phyloP scores from a whole-genome alignment of 768 basidiomycete species.

The Gymnopilus junonius region DNA sequence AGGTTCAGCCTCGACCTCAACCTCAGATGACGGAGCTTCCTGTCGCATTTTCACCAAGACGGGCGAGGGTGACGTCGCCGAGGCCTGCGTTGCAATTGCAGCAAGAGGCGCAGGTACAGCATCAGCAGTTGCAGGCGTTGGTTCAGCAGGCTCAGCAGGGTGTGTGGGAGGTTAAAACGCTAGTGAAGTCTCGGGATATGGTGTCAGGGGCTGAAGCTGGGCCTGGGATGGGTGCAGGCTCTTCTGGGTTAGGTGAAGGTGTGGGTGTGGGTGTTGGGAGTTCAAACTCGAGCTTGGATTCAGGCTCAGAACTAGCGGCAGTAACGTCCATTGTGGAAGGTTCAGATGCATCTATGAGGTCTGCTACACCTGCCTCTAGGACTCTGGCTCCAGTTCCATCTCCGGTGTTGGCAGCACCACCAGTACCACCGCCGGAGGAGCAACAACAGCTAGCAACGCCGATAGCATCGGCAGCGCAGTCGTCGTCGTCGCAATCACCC shows the following conservation, averaged over 20 bases:
- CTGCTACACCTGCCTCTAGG: background rate
- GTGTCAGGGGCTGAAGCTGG: too few relatives aligned
- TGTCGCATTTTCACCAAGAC: slow-evolving; percentile 1
- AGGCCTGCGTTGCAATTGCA: background rate
- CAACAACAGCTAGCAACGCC: background rate
- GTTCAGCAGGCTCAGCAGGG: background rate
- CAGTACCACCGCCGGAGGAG: too few relatives aligned
- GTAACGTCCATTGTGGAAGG: too few relatives aligned
- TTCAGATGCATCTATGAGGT: background rate
- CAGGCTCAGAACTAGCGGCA: too few relatives aligned
- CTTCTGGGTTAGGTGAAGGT: too few relatives aligned
- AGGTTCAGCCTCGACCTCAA: background rate
- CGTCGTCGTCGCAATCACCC: background rate
- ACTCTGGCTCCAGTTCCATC: background rate
- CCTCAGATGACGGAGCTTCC: background rate
- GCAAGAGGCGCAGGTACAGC: background rate
- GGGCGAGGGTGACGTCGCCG: background rate
- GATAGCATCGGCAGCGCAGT: background rate
- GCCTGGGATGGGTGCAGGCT: too few relatives aligned
- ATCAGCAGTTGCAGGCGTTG: background rate
- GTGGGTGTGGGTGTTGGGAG: too few relatives aligned
- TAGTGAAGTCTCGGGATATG: too few relatives aligned
- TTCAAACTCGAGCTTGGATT: background rate
- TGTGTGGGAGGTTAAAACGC: too few relatives aligned
- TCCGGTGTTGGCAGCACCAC: background rate